phyloP scores from a whole-genome alignment of 305 asterid species.

The Fraxinus xanthoxyloides region DNA sequence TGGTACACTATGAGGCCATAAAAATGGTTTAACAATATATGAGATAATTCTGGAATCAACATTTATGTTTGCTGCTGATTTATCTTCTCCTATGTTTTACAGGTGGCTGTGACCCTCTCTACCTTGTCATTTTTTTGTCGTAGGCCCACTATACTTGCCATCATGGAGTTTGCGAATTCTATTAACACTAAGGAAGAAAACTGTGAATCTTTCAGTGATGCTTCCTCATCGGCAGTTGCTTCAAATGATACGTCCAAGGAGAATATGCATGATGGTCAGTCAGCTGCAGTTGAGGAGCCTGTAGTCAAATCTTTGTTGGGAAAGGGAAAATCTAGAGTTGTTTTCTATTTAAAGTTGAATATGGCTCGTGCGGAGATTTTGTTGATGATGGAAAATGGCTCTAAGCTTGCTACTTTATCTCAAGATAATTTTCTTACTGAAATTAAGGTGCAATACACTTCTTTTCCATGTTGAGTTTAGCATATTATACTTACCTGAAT shows the following conservation, averaged over 20 bases:
- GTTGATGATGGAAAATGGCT: constrained; percentile 83
- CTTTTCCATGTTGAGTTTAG: constrained; percentile 20
- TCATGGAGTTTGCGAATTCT: constrained; percentile 70
- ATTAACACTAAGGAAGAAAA: constrained; percentile 54
- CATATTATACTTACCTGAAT: constrained; percentile 14
- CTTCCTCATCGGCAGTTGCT: constrained; percentile 45
- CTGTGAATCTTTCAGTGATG: constrained; percentile 48
- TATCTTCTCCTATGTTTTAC: constrained; percentile 26
- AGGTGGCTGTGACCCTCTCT: constrained; percentile 91
- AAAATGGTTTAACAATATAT: background rate
- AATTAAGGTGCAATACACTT: constrained; percentile 57
- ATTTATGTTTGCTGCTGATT: background rate
- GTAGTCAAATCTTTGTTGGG: constrained; percentile 71
- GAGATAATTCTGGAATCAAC: background rate
- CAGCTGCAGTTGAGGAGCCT: constrained; percentile 68
- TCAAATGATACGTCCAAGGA: constrained; percentile 35
- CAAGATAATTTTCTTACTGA: constrained; percentile 85
- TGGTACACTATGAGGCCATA: background rate
- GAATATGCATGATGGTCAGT: constrained; percentile 36
- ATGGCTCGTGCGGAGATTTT: constrained; percentile 97
- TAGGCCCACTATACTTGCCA: constrained; percentile 85
- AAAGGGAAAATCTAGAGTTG: constrained; percentile 86
- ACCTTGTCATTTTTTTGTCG: constrained; percentile 88
- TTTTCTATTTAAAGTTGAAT: constrained; percentile 63
- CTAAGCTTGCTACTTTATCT: constrained; percentile 77